Evolutionary conservation across 352 stramenopile species (phyloP).

Genomic region (Vaucheria bursata): DNA sequence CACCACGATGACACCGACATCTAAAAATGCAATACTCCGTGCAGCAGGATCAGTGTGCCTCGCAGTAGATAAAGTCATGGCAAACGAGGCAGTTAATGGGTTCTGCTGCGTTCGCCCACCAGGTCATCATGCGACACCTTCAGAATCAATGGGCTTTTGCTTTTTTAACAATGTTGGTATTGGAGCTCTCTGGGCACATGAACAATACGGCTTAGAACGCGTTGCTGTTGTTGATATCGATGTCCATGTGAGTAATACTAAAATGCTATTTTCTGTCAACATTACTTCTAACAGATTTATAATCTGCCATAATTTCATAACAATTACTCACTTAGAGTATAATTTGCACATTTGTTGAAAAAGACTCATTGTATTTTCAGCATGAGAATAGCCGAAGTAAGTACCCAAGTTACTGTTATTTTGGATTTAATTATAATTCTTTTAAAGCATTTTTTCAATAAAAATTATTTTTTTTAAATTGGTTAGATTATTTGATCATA

Average conservation of each 20-base stretch:
- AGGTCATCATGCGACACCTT: constrained; percentile 64
- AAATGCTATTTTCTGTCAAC: too few species aligned
- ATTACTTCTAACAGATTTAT: too few species aligned
- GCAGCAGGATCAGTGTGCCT: constrained; percentile 35
- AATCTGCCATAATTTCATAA: too few species aligned
- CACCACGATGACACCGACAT: constrained; percentile 25
- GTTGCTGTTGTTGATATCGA: constrained; percentile 74
- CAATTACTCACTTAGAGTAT: too few species aligned
- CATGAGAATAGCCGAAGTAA: too few species aligned
- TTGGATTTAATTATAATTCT: too few species aligned
- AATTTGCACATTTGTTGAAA: too few species aligned
- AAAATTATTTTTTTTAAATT: too few species aligned
- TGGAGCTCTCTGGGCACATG: constrained; percentile 67
- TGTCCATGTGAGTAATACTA: constrained; percentile 54
- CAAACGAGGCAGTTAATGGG: constrained; percentile 45
- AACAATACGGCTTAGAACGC: constrained; percentile 50
- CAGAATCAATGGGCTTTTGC: constrained; percentile 56
- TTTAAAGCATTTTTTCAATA: too few species aligned
- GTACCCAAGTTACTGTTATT: too few species aligned
- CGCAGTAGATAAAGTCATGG: constrained; percentile 26
- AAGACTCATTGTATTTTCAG: too few species aligned
- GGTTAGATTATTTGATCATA: too few species aligned
- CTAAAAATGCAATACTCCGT: constrained; percentile 24
- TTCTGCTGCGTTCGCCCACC: constrained; percentile 77
- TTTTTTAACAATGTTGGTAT: constrained; percentile 82